These are phyloP conservation scores for Beverwykella pulmonaria DNA, from an alignment of 495 filamentous ascomycete species.

Conservation along the genomic window DNA sequence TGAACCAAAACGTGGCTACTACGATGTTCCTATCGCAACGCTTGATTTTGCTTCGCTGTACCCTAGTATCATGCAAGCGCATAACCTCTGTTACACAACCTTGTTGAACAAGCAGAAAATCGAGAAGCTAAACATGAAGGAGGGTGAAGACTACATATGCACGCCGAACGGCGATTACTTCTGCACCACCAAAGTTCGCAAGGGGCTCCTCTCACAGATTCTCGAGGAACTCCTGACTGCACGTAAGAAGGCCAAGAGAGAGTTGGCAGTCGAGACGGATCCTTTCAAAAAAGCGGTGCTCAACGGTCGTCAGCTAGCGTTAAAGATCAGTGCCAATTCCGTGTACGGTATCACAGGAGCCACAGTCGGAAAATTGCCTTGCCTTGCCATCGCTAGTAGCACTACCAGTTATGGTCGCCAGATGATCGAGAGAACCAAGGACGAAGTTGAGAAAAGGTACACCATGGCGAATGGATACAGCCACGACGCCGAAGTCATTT, in stretches of 20 bases:
- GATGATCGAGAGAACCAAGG: slow-evolving; percentile 97
- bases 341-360: slow-evolving; percentile 98
- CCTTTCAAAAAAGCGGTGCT: slow-evolving; percentile 96
- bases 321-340: slow-evolving; percentile 97
- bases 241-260: slow-evolving; percentile 89
- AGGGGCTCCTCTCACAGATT: slow-evolving; percentile 92
- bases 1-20: slow-evolving; percentile 88
- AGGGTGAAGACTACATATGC: slow-evolving; percentile 93
- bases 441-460: slow-evolving; percentile 86
- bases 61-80: slow-evolving; percentile 97
- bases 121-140: slow-evolving; percentile 70
- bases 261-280: slow-evolving; percentile 88
- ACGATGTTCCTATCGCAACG: slow-evolving; percentile 91
- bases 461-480: slow-evolving; percentile 91
- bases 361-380: slow-evolving; percentile 92
- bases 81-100: slow-evolving; percentile 98
- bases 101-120: slow-evolving; percentile 78
- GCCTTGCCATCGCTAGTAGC: slow-evolving; percentile 91
- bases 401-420: slow-evolving; percentile 94
- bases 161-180: slow-evolving; percentile 96
- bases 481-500: slow-evolving; percentile 94
- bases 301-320: slow-evolving; percentile 93
- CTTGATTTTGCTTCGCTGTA: slow-evolving; percentile 99
- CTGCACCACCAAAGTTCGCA: slow-evolving; percentile 81
- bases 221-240: slow-evolving; percentile 86